Conservation (phyloP, 257 asterid genomes). For the Misopates orontium region DNA sequence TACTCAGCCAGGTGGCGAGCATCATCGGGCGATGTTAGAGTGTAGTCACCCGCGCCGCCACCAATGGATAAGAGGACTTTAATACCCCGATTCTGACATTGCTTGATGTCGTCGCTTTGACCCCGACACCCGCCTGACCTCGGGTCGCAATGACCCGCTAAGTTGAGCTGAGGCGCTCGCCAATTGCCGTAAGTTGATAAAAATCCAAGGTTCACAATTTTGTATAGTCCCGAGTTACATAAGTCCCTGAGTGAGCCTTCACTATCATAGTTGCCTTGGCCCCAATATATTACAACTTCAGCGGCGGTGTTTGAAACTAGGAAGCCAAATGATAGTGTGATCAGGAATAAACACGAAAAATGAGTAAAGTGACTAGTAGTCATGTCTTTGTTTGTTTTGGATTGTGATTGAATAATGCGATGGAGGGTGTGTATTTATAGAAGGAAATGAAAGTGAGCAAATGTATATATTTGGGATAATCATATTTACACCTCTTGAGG, state of each 20-base stretch:
- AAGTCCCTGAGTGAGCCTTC: slow-evolving; percentile 44
- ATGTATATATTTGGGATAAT: too few relatives aligned
- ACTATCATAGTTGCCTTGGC: slow-evolving; percentile 38
- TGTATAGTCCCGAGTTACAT: slow-evolving; percentile 40
- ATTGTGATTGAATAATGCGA: too few relatives aligned
- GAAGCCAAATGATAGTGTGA: too few relatives aligned
- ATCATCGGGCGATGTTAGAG: slow-evolving; percentile 34
- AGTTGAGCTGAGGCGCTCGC: slow-evolving; percentile 41
- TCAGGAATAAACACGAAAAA: too few relatives aligned
- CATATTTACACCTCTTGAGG: too few relatives aligned
- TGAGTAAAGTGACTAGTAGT: too few relatives aligned
- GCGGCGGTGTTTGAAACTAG: slow-evolving; percentile 25
- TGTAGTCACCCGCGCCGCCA: slow-evolving; percentile 43
- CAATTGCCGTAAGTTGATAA: slow-evolving; percentile 44
- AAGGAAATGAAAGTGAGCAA: too few relatives aligned
- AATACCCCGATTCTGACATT: slow-evolving; percentile 41
- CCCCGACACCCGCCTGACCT: slow-evolving; percentile 37
- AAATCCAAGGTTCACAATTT: slow-evolving; percentile 49
- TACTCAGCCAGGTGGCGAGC: slow-evolving; percentile 38
- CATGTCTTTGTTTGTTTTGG: too few relatives aligned
- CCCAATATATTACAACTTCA: slow-evolving; percentile 45
- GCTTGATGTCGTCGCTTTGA: slow-evolving; percentile 39
- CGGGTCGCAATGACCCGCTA: slow-evolving; percentile 54
- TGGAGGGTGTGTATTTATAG: too few relatives aligned
- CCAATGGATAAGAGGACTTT: slow-evolving; percentile 48